Evolutionary conservation across 1,284 basidiomycete species (phyloP).

Genomic region (Apiotrichum gracile): DNA sequence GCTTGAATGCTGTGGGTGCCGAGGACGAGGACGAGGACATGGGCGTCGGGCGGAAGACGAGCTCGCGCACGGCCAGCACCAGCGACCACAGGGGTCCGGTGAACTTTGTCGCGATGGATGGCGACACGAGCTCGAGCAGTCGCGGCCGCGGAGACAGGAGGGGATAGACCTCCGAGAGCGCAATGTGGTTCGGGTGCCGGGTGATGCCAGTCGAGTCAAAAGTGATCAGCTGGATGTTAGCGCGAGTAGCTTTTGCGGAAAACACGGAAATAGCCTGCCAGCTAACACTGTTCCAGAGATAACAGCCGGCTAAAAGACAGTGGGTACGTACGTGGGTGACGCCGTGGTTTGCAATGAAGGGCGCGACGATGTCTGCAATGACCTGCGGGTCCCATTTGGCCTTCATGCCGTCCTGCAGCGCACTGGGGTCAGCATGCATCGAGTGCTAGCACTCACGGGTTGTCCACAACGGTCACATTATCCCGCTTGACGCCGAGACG

Average conservation of each 20-base stretch:
- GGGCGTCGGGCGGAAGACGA: constrained; percentile 6
- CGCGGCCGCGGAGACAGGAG: constrained; percentile 27
- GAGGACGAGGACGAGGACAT: neutral
- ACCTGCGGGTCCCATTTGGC: constrained; percentile 58
- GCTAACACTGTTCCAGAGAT: too few species aligned
- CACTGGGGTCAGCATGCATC: constrained; percentile 1
- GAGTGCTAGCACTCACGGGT: constrained; percentile 56
- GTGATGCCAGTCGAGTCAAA: constrained; percentile 82
- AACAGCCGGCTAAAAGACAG: neutral
- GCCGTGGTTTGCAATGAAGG: constrained; percentile 15
- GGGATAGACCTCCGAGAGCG: constrained; percentile 57
- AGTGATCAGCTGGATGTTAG: constrained; percentile 65
- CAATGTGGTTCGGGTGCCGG: constrained; percentile 81
- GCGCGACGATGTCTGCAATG: constrained; percentile 58
- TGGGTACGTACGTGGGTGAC: constrained; percentile 4
- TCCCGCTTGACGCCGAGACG: constrained; percentile 61
- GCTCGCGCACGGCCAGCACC: constrained; percentile 39
- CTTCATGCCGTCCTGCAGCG: constrained; percentile 60
- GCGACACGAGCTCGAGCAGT: constrained; percentile 59
- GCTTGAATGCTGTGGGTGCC: constrained; percentile 24
- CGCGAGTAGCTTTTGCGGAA: neutral
- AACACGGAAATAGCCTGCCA: too few species aligned
- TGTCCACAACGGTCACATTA: constrained; percentile 61
- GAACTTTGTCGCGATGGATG: constrained; percentile 55
- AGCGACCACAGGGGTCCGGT: constrained; percentile 16